Evolutionary conservation across 106 monocot genomes (phyloP), one percentile per base, ranked within the genome.

Genomic region (Allium cepa): DNA sequence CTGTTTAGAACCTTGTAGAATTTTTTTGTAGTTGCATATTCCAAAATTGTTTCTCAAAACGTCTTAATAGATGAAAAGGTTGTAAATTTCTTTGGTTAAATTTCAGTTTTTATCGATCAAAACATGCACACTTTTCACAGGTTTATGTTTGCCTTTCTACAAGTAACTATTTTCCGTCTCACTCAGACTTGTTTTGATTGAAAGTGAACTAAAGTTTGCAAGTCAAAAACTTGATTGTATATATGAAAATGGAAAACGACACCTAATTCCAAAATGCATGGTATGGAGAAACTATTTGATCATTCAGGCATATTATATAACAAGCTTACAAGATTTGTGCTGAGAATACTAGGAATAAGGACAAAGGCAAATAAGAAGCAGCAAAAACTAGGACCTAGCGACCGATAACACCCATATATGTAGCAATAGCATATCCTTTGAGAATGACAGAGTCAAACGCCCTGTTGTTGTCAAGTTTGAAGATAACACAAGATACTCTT

Each of bases 301-400:
- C 85, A 86, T 46, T 97, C 91, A 3, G 96, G 96, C 2, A 62
- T 92, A 72, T 57, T 97, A 10, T 97, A 97, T 46, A 92, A 91
- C n/a, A 92, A 97, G 78, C 96, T 97, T 11, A 88, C 92, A 8
- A 82, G 92, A 48, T 97, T 97, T 75, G 88, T 82, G 7, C 72
- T 97, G 6, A 77, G 88, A 56, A 2, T 97, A 28, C 68, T 97
- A 2, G 96, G 96, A 4, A 72, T 96, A 76, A 75, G 69, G 66
- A 82, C 84, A 60, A 88, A 69, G 73, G 53, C 83, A 0, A 80
- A 68, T 66, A 84, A 80, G 28, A 69, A 22, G 17, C 75, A 72
- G 8, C 74, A 79, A 57, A 58, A 50, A 1, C 22, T 22, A 22
- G 80, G 67, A 17, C 61, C 78, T 46, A 75, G 68, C 27, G 72